These are phyloP conservation scores for Dipteronia dyeriana DNA, from an alignment of 345 rosid genomes.

Conservation along the genomic window DNA sequence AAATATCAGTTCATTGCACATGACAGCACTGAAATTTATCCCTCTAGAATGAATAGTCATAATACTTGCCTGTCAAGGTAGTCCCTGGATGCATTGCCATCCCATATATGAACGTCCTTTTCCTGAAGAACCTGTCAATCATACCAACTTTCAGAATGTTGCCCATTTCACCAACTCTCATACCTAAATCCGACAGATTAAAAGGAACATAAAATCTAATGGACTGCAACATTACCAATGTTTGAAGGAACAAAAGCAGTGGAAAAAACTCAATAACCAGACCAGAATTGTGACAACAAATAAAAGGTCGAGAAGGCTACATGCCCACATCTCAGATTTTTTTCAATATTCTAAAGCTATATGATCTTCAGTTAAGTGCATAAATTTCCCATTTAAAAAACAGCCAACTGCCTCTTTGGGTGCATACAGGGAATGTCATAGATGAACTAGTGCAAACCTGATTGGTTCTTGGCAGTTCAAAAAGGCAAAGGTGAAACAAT, in stretches of 20 bases:
- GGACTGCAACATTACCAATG: neutral
- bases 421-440: neutral
- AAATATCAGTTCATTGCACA: constrained; percentile 15
- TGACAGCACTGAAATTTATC: neutral
- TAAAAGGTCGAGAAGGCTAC: neutral
- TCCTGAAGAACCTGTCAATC: constrained; percentile 81
- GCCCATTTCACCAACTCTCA: neutral
- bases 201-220: neutral
- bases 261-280: neutral
- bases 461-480: neutral
- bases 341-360: neutral
- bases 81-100: constrained; percentile 90
- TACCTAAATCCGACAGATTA: neutral
- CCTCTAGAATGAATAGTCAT: neutral
- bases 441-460: neutral
- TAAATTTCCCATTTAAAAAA: neutral
- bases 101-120: constrained; percentile 93
- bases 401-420: neutral
- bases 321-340: neutral
- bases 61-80: constrained; percentile 78
- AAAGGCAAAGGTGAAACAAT: neutral
- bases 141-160: constrained; percentile 17
- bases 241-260: neutral
- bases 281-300: neutral
- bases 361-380: neutral